Conservation (phyloP, 495 filamentous ascomycete species). For the Podospora pseudopauciseta region DNA sequence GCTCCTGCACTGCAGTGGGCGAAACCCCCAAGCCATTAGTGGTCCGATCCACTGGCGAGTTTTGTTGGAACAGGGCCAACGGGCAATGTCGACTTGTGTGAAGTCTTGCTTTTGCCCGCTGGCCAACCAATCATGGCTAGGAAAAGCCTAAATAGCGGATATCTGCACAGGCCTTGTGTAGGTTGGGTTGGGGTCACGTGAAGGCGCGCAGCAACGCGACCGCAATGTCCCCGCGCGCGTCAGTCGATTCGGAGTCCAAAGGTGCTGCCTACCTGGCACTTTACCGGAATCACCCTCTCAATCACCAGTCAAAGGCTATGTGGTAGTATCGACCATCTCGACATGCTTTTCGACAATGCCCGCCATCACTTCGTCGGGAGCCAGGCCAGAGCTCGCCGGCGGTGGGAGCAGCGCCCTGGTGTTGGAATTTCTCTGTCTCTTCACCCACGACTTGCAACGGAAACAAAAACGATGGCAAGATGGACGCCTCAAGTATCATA, state of each 20-base stretch:
- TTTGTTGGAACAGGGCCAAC: slow-evolving; percentile 1
- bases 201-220: slow-evolving; percentile 11
- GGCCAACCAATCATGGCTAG: background rate
- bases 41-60: background rate
- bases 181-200: background rate
- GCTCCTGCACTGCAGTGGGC: background rate
- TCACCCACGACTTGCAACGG: slow-evolving; percentile 74
- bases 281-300: background rate
- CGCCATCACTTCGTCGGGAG: slow-evolving; percentile 21
- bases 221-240: slow-evolving; percentile 19
- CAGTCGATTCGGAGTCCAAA: background rate
- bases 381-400: slow-evolving; percentile 1
- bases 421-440: slow-evolving; percentile 77
- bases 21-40: background rate
- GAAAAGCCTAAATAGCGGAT: background rate
- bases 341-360: slow-evolving; percentile 19
- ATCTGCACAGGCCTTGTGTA: background rate
- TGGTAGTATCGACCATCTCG: slow-evolving; percentile 10
- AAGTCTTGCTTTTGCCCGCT: background rate
- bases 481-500: slow-evolving; percentile 80
- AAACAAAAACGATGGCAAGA: slow-evolving; percentile 94
- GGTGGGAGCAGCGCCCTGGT: slow-evolving; percentile 54
- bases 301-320: background rate
- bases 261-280: background rate
- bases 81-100: background rate